Evolutionary conservation across 108 stramenopile species (phyloP).

Genomic region (Nitzschia sp.): DNA sequence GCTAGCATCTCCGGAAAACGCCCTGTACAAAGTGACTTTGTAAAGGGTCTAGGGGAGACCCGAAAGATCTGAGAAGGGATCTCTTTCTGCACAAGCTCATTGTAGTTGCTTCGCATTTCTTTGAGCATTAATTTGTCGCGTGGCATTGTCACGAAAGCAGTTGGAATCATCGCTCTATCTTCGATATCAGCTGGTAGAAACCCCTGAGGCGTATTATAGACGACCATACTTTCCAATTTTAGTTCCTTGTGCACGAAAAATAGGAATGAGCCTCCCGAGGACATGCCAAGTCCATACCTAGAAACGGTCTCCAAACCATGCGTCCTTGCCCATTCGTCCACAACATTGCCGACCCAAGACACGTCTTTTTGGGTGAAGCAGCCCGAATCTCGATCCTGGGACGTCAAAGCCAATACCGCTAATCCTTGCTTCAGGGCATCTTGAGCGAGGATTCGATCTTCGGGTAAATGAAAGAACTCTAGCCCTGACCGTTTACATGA

Average conservation of each 20-base stretch:
- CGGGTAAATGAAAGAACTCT: constrained; percentile 37
- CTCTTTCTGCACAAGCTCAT: neutral
- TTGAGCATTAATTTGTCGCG: constrained; percentile 8
- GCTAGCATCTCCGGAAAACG: constrained; percentile 26
- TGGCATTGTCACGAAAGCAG: constrained; percentile 28
- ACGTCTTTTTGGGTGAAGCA: constrained; percentile 26
- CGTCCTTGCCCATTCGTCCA: constrained; percentile 11
- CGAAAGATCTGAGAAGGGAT: constrained; percentile 12
- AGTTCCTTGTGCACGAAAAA: constrained; percentile 17
- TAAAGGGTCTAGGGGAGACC: constrained; percentile 30
- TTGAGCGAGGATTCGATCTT: constrained; percentile 33
- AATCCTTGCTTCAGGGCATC: constrained; percentile 27
- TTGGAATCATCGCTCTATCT: constrained; percentile 14
- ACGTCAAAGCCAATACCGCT: constrained; percentile 34
- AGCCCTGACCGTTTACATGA: constrained; percentile 32
- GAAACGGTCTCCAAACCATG: constrained; percentile 16
- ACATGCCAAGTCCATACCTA: constrained; percentile 25
- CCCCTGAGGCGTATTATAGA: constrained; percentile 27
- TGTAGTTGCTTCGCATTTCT: constrained; percentile 12
- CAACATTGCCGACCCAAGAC: constrained; percentile 5
- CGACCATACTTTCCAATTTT: constrained; percentile 26
- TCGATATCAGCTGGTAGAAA: neutral
- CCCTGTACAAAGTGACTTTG: constrained; percentile 12
- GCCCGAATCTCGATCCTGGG: constrained; percentile 26
- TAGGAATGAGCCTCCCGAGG: constrained; percentile 29